Conservation (phyloP, 2,329 filamentous ascomycete genomes). For the Graphiopsis chlorocephala region DNA sequence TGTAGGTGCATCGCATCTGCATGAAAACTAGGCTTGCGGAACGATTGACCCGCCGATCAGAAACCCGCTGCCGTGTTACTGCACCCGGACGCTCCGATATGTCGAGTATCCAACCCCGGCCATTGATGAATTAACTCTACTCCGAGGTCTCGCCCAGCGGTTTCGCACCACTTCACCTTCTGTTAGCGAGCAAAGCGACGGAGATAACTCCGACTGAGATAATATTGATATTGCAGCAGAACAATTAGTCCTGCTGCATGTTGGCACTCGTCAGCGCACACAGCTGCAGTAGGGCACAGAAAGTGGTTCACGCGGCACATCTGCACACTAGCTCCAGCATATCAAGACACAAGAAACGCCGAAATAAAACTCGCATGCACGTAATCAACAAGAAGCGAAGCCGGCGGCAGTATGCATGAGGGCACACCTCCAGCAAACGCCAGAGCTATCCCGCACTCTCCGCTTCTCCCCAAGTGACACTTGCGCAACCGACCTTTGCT, state of each 20-base stretch:
- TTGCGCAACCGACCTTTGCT: conserved; percentile 3
- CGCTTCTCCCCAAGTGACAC: neutral
- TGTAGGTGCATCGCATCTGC: neutral
- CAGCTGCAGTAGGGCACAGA: neutral
- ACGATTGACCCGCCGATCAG: neutral
- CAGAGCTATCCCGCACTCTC: neutral
- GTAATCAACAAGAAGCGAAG: neutral
- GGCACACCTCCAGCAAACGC: neutral
- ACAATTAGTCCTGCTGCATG: neutral
- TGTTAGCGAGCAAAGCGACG: neutral
- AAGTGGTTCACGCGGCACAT: neutral
- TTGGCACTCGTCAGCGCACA: neutral
- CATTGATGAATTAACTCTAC: neutral
- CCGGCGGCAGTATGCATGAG: neutral
- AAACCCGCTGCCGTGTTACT: neutral
- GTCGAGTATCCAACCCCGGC: neutral
- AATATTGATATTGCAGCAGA: neutral
- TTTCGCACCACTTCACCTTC: neutral
- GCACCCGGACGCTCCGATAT: conserved; percentile 1
- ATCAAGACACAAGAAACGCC: neutral
- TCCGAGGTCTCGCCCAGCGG: neutral
- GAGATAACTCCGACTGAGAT: neutral
- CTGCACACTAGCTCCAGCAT: neutral
- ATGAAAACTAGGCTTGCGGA: neutral
- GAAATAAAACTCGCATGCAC: neutral